Conservation (phyloP, 2,329 filamentous ascomycete genomes). For the Pseudogymnoascus sp. region DNA sequence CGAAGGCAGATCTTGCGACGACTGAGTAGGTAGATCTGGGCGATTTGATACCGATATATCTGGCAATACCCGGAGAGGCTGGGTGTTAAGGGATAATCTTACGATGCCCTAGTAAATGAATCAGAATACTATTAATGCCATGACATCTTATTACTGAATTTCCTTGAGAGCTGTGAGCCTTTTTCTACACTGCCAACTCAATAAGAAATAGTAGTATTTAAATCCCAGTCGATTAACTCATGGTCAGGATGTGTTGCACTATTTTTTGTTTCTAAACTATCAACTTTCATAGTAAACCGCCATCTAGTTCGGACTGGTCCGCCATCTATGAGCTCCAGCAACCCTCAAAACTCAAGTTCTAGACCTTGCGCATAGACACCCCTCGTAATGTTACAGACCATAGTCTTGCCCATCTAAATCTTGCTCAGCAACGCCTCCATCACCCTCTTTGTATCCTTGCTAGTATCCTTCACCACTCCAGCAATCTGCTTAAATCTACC, state of each 20-base stretch:
- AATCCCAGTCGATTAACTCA: background rate
- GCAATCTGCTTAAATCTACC: slow-evolving; percentile 61
- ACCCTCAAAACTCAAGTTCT: background rate
- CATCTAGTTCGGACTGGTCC: background rate
- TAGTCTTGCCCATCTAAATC: slow-evolving; percentile 41
- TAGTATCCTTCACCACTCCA: slow-evolving; percentile 68
- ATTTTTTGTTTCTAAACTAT: background rate
- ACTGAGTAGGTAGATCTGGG: slow-evolving; percentile 11
- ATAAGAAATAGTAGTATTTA: background rate
- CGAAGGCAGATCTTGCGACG: slow-evolving; percentile 27
- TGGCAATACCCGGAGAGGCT: background rate
- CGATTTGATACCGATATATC: slow-evolving; percentile 1
- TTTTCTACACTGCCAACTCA: background rate
- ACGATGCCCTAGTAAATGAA: background rate
- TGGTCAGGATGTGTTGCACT: background rate
- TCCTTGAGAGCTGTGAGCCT: background rate
- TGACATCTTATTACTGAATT: background rate
- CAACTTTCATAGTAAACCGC: background rate
- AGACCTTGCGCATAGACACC: background rate
- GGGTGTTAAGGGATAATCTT: background rate
- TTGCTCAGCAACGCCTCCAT: slow-evolving; percentile 58
- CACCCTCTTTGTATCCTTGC: slow-evolving; percentile 58
- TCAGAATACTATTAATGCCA: background rate
- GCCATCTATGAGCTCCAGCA: background rate
- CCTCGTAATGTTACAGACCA: background rate